These are phyloP conservation scores for Chenopodium formosanum DNA, from an alignment of 148 eudicot genomes.

Conservation along the genomic window DNA sequence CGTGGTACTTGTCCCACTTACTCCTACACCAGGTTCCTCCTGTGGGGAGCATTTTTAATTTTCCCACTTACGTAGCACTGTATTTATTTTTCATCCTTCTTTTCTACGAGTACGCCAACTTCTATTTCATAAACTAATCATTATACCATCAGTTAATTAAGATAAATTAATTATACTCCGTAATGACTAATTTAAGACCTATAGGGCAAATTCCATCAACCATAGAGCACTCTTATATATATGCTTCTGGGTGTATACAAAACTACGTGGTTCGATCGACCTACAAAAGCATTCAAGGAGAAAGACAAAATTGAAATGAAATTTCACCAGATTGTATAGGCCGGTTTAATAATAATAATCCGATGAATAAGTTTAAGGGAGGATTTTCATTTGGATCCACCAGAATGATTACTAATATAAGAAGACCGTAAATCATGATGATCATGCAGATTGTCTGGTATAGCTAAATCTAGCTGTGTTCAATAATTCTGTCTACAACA, in stretches of 20 bases:
- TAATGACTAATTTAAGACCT: too few species aligned
- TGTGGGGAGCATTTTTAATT: constrained; percentile 7
- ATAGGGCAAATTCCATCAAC: too few species aligned
- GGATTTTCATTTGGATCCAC: background rate
- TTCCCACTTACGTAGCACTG: background rate
- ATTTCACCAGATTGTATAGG: too few species aligned
- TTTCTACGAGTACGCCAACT: background rate
- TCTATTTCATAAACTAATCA: too few species aligned
- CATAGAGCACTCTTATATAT: too few species aligned
- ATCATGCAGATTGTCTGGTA: constrained; percentile 5
- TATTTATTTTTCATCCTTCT: background rate
- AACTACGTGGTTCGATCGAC: too few species aligned
- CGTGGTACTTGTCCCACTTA: constrained; percentile 22
- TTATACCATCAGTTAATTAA: too few species aligned
- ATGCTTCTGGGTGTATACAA: too few species aligned
- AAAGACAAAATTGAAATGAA: too few species aligned
- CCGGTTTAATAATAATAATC: too few species aligned
- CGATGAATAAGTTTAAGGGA: background rate
- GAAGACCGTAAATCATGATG: background rate
- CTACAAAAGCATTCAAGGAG: too few species aligned
- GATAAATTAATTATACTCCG: too few species aligned
- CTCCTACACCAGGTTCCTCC: constrained; percentile 23
- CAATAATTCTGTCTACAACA: background rate
- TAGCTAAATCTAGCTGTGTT: background rate
- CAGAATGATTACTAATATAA: background rate